Conservation (phyloP, 73 alveolate species). For the Paramecium primaurelia region DNA sequence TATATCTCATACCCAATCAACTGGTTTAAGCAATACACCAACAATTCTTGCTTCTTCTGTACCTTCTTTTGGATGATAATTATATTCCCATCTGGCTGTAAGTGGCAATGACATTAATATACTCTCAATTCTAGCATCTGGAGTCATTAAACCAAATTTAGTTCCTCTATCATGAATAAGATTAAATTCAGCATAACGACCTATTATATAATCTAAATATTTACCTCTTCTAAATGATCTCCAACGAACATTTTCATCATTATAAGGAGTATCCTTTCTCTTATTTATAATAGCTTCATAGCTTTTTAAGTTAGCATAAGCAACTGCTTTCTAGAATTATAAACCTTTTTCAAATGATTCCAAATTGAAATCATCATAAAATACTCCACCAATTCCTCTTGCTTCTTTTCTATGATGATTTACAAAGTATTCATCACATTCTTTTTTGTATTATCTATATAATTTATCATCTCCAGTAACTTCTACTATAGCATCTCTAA, state of each 20-base stretch:
- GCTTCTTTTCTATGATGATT: slow-evolving; percentile 73
- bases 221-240: slow-evolving; percentile 78
- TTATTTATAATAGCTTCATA: slow-evolving; percentile 62
- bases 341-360: slow-evolving; percentile 59
- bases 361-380: slow-evolving; percentile 78
- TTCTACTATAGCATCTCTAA: slow-evolving; percentile 51
- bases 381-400: slow-evolving; percentile 93
- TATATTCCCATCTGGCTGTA: slow-evolving; percentile 76
- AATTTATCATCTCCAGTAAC: slow-evolving; percentile 57
- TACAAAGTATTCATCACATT: slow-evolving; percentile 81
- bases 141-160: slow-evolving; percentile 83
- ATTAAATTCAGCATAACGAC: slow-evolving; percentile 84
- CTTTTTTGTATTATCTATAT: slow-evolving; percentile 64
- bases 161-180: slow-evolving; percentile 89
- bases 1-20: slow-evolving; percentile 70
- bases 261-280: slow-evolving; percentile 59
- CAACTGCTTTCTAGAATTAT: slow-evolving; percentile 46
- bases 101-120: slow-evolving; percentile 83
- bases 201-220: neutral
- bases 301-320: slow-evolving; percentile 48
- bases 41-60: slow-evolving; percentile 70
- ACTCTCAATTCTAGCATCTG: slow-evolving; percentile 81
- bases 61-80: slow-evolving; percentile 67
- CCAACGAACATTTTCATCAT: slow-evolving; percentile 73
- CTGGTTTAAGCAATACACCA: slow-evolving; percentile 74